Percentiles rank a stretch among this genome's conserved stretches.
Conservation (phyloP, 1,139 yeast species). For the Candida labiduridarum region DNA sequence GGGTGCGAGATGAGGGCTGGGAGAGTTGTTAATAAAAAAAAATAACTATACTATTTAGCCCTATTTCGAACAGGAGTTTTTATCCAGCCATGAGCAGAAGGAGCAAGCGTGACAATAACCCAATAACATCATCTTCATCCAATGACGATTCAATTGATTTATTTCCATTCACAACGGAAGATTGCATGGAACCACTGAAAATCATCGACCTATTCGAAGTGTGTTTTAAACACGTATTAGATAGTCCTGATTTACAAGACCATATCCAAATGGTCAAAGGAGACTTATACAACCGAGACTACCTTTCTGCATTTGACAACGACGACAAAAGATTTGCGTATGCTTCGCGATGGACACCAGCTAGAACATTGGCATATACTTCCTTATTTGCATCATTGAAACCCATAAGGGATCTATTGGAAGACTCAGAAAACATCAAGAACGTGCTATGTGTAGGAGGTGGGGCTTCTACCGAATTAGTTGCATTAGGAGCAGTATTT, state of each 20-base stretch:
- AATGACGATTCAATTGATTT: conserved; percentile 18
- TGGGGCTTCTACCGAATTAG: conserved; percentile 86
- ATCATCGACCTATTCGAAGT: conserved; percentile 52
- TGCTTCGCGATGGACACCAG: conserved; percentile 84
- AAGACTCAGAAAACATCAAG: conserved; percentile 28
- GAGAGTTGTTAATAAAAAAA: neutral
- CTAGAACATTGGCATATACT: conserved; percentile 73
- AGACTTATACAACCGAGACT: conserved; percentile 69
- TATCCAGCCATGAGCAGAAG: conserved; percentile 2
- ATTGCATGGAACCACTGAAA: conserved; percentile 36
- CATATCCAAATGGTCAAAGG: conserved; percentile 72
- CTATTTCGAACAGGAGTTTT: no score
- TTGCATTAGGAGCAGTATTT: conserved; percentile 66
- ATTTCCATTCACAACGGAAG: conserved; percentile 33
- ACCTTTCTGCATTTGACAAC: conserved; percentile 64
- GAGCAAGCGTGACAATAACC: conserved; percentile 6
- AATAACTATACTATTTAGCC: no score
- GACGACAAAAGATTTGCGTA: conserved; percentile 73
- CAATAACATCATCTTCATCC: conserved; percentile 9
- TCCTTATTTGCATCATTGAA: conserved; percentile 59
- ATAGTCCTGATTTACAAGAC: conserved; percentile 41
- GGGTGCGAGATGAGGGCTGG: conserved; percentile 1
- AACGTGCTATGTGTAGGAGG: conserved; percentile 75
- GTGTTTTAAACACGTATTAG: conserved; percentile 48
- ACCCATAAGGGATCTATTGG: conserved; percentile 41